These are phyloP conservation scores for Iris pallida DNA, from an alignment of 116 monocot species.

Conservation along the genomic window DNA sequence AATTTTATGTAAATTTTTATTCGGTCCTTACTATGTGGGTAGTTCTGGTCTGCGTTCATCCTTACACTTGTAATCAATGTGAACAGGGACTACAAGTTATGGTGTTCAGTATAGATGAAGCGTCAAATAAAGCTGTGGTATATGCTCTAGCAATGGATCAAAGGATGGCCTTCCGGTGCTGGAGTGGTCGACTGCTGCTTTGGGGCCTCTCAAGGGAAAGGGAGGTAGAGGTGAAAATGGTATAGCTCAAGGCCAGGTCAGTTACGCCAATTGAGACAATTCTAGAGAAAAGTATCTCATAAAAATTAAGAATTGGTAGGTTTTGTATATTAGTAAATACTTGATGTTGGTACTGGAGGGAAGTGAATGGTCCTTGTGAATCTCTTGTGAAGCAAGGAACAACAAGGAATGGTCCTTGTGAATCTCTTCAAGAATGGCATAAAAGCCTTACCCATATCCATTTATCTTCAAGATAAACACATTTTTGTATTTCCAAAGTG, in stretches of 20 bases:
- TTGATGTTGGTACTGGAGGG: conserved; percentile 43
- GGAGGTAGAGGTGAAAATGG: conserved; percentile 93
- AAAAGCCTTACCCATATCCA: no score
- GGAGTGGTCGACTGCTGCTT: conserved; percentile 73
- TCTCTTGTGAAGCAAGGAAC: no score
- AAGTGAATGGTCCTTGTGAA: conserved; percentile 21
- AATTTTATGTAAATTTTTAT: background rate
- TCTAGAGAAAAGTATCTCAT: background rate
- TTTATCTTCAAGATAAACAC: no score
- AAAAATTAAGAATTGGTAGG: background rate
- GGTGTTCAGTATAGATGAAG: conserved; percentile 80
- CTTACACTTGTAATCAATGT: background rate
- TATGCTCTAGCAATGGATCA: conserved; percentile 48
- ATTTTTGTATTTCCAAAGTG: no score
- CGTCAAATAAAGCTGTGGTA: conserved; percentile 71
- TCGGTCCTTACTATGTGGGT: no score
- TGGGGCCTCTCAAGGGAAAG: conserved; percentile 81
- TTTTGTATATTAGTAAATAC: background rate
- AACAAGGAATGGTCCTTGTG: no score
- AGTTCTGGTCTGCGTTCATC: no score
- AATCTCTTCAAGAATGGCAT: no score
- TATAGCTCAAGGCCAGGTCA: conserved; percentile 95
- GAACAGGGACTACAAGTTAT: conserved; percentile 68
- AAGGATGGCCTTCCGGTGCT: conserved; percentile 38
- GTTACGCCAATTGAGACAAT: conserved; percentile 5